Percentiles rank a stretch among this genome's conserved stretches.
These are phyloP conservation scores for Catharanthus roseus DNA, from an alignment of 257 asterid genomes.

Conservation along the genomic window DNA sequence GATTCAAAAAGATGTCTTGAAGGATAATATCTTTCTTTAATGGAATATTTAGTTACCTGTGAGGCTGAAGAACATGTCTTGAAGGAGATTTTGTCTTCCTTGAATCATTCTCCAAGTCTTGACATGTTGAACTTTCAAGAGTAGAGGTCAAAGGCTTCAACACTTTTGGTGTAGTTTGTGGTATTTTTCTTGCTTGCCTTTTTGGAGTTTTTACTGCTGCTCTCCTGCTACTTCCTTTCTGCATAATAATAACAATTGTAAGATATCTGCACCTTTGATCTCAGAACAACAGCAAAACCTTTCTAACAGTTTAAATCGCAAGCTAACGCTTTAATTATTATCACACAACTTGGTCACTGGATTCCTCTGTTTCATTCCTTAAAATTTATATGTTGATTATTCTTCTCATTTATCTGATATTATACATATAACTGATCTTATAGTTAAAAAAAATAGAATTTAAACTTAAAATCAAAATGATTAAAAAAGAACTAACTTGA, in stretches of 20 bases:
- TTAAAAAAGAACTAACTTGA: constrained; percentile 26
- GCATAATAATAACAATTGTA: constrained; percentile 17
- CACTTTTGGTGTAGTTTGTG: constrained; percentile 27
- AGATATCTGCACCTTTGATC: constrained; percentile 2
- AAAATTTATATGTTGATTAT: neutral
- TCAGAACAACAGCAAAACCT: constrained; percentile 4
- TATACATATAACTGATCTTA: too few species aligned
- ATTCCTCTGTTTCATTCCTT: too few species aligned
- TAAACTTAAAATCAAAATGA: neutral
- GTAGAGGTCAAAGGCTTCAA: constrained; percentile 9
- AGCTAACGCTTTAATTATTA: neutral
- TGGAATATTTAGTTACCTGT: constrained; percentile 28
- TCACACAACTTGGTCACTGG: neutral
- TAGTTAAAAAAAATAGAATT: neutral
- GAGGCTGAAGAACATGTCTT: constrained; percentile 31
- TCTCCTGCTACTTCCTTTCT: constrained; percentile 28
- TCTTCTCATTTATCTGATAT: neutral
- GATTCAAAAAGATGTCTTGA: too few species aligned
- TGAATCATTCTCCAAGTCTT: constrained; percentile 33
- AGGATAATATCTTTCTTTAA: too few species aligned
- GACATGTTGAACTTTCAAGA: constrained; percentile 31
- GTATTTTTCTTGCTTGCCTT: constrained; percentile 33
- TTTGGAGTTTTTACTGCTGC: constrained; percentile 23
- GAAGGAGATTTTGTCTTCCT: constrained; percentile 43
- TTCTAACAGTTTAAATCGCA: neutral